These are phyloP conservation scores for Fusarium nematophilum DNA, from an alignment of 2,329 filamentous ascomycete genomes.

Conservation along the genomic window DNA sequence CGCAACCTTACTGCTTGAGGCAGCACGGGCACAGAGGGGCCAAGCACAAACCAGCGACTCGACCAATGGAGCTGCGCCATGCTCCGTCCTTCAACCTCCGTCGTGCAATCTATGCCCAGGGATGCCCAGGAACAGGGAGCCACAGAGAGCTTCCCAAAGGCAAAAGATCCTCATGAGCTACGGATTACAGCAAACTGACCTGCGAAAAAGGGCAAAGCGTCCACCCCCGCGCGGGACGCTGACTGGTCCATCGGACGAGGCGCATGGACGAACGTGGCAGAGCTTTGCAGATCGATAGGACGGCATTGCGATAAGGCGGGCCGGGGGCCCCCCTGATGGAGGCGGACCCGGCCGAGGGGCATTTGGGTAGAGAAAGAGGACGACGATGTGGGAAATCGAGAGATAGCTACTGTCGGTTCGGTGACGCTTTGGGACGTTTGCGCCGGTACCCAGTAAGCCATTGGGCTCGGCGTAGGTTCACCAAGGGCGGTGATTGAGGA, in stretches of 20 bases:
- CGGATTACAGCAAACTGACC: conserved; percentile 40
- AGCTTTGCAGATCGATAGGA: conserved; percentile 41
- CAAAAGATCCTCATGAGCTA: conserved; percentile 21
- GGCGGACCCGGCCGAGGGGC: conserved; percentile 23
- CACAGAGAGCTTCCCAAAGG: neutral
- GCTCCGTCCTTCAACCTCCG: neutral
- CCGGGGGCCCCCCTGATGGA: neutral
- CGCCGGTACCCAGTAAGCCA: conserved; percentile 7
- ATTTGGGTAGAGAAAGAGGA: neutral
- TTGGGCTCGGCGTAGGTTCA: conserved; percentile 17
- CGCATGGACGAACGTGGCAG: conserved; percentile 44
- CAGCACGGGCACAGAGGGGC: conserved; percentile 30
- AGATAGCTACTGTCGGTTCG: conserved; percentile 10
- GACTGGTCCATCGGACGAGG: conserved; percentile 32
- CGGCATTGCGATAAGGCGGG: conserved; percentile 12
- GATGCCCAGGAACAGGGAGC: too few relatives aligned
- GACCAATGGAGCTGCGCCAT: conserved; percentile 21
- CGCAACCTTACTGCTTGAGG: conserved; percentile 18
- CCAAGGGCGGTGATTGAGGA: neutral
- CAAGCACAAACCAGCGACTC: conserved; percentile 1
- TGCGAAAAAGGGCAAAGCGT: conserved; percentile 43
- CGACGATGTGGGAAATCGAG: conserved; percentile 17
- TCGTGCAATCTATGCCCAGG: conserved; percentile 6
- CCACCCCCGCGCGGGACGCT: conserved; percentile 6
- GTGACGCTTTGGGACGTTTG: conserved; percentile 33